Base-by-base conservation (phyloP, 768 basidiomycete genomes). In the Kwoniella dendrophila region DNA sequence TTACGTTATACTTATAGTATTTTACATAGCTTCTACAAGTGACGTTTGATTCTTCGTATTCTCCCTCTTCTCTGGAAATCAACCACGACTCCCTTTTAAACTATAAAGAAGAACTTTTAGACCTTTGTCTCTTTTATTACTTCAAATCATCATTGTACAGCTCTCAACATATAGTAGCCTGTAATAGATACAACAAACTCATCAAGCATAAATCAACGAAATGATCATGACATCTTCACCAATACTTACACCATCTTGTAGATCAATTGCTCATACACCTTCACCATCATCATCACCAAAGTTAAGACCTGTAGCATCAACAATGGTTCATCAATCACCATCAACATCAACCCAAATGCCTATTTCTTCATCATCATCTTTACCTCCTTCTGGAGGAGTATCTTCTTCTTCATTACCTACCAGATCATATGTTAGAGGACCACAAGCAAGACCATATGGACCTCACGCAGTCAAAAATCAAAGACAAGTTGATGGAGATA, bases 361-460 rank as follows among this genome's bases (percentile, higher is more conserved):
- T 24, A 32, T 1, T 30, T 33, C 51, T 22, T 22, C 48, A 52
- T 11, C 36, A 2, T 43, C 2, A 33, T 49, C 48, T n/a, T 56
- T 54, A 33, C 34, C 51, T 43, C n/a, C 61, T 6, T 20, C 29
- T 27, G 34, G 54, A 10, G 20, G n/a, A 18, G 30, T 49, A 18
- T 26, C 41, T 6, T 34, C 51, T 8, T 4, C 48, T 22, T 56
- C 52, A 2, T 43, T 62, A 30, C 60, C 60, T n/a, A 55, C 60
- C 0, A 24, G 71, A 32, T 72, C 71, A 5, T 75, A 59, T 56
- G 71, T 68, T 14, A 61, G 73, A 14, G 69, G 68, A 36, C 73
- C 73, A 0, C 62, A 67, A 36, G 62, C 52, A 6, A 32, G 73
- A 55, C 73, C n/a, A n/a, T n/a, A n/a, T n/a, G n/a, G n/a, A n/a